Base-by-base conservation (phyloP, 495 filamentous ascomycete genomes). In the Penicillium tannophilum region DNA sequence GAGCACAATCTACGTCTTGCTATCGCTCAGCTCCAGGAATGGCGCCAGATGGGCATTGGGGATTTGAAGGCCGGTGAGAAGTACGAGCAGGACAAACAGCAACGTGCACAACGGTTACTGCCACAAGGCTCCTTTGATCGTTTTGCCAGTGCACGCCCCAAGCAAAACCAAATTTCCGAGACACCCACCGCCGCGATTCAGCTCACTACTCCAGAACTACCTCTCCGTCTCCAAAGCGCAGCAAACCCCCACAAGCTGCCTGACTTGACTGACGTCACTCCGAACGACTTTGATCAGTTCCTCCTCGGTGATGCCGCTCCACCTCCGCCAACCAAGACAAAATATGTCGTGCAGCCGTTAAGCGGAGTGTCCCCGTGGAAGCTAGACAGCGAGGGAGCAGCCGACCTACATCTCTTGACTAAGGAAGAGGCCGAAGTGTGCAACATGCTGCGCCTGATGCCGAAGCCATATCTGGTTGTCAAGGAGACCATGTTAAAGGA, bases 401-500 rank as follows among this genome's bases (percentile, higher is more conserved):
- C 78, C 10, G 95, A 97, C 62, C 68, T 92, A 17, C 94, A 98
- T 63, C 82, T 99, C 1, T 75, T 98, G n/a, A 89, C 88, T 0
- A 80, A 84, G 6, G 92, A 94, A 52, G 95, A 98, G 71, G 76
- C 81, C 1, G 90, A 97, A 65, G 74, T 99, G 4, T 98, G 95
- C 74, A 87, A 87, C 60, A 83, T 86, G 48, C 78, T 96, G 6
- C 84, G 90, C 31, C 72, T 98, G 35, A 86, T 91, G 71, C 95
- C 94, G 1, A 98, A 98, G 72, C 90, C 95, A 2, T 99, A 97
- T 68, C 68, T 96, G 35, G 90, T 90, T 63, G 92, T 99, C 72
- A 98, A 98, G 73, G 92, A 97, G 66, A 84, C 87, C 28, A 72
- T 97, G 36, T 72, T 98, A 46, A 90, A 89, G 66, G 92, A 97